phyloP scores from a whole-genome alignment of 2,329 filamentous ascomycete species.

The Colletotrichum spinosum region DNA sequence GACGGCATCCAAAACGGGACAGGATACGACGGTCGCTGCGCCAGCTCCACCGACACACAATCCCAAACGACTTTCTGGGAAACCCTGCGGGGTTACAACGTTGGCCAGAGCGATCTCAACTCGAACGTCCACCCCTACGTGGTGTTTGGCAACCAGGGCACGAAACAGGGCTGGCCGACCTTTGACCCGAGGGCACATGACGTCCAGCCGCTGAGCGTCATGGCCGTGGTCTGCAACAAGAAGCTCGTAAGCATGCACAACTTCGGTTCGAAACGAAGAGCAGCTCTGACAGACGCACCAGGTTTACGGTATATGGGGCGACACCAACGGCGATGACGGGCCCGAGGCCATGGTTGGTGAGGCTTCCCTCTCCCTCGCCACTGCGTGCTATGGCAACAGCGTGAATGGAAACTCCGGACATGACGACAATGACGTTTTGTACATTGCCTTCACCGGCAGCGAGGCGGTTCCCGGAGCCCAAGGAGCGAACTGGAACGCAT shows the following conservation, averaged over 20 bases:
- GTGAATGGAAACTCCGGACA: constrained; percentile 69
- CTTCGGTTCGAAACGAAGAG: not conserved
- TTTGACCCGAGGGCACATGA: constrained; percentile 51
- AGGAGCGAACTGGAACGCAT: constrained; percentile 66
- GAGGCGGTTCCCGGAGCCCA: constrained; percentile 67
- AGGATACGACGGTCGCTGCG: constrained; percentile 58
- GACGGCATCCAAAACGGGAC: constrained; percentile 58
- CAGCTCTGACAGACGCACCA: constrained; percentile 38
- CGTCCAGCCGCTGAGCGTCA: constrained; percentile 59
- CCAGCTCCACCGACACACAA: constrained; percentile 56
- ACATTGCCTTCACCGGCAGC: constrained; percentile 68
- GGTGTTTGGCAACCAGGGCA: constrained; percentile 59
- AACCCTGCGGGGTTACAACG: constrained; percentile 50
- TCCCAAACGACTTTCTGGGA: constrained; percentile 60
- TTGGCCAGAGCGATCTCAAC: constrained; percentile 52
- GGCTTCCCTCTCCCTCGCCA: constrained; percentile 67
- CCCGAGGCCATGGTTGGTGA: constrained; percentile 63
- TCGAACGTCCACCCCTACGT: constrained; percentile 60
- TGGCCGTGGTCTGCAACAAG: constrained; percentile 61
- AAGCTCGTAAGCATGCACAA: constrained; percentile 47
- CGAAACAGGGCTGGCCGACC: constrained; percentile 41
- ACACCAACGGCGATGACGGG: constrained; percentile 68
- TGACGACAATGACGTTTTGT: constrained; percentile 68
- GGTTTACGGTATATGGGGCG: constrained; percentile 71
- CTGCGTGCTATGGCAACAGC: constrained; percentile 64